phyloP scores from a whole-genome alignment of 257 asterid species.

The Plantago elongata region DNA sequence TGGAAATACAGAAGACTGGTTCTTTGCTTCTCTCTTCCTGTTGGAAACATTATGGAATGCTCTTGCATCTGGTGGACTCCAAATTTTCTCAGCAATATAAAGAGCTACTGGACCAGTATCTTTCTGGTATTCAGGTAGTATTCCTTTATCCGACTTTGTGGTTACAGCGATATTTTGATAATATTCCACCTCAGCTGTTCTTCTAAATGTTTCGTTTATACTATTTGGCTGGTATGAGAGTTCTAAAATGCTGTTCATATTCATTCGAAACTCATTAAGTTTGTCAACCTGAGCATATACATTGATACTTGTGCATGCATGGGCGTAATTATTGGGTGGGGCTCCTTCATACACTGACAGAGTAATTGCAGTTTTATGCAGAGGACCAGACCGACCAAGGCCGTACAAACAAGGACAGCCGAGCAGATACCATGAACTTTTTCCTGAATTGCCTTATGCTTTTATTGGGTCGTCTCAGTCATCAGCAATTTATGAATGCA shows the following conservation, averaged over 20 bases:
- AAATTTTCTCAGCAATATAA: slow-evolving; percentile 50
- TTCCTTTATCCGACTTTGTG: slow-evolving; percentile 12
- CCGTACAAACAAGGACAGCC: slow-evolving; percentile 40
- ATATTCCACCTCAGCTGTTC: not conserved
- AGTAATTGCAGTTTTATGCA: slow-evolving; percentile 56
- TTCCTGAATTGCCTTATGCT: slow-evolving; percentile 81
- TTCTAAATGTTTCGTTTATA: not conserved
- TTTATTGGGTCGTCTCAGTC: slow-evolving; percentile 65
- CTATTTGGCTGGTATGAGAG: not conserved
- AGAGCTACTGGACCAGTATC: slow-evolving; percentile 62
- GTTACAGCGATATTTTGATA: slow-evolving; percentile 19
- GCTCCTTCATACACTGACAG: slow-evolving; percentile 23
- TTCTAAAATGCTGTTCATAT: not conserved
- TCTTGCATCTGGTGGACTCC: slow-evolving; percentile 60
- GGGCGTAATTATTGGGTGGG: too few species aligned
- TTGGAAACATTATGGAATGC: slow-evolving; percentile 93
- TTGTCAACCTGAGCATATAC: not conserved
- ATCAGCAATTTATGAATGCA: slow-evolving; percentile 52
- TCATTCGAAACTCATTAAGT: not conserved
- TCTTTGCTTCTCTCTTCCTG: slow-evolving; percentile 77
- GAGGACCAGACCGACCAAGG: slow-evolving; percentile 57
- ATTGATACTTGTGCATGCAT: too few species aligned
- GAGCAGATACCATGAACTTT: slow-evolving; percentile 60
- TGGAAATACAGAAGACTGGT: slow-evolving; percentile 54
- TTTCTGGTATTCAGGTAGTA: slow-evolving; percentile 83